Conservation (phyloP, 2,329 filamentous ascomycete genomes). For the Cercospora janseana region DNA sequence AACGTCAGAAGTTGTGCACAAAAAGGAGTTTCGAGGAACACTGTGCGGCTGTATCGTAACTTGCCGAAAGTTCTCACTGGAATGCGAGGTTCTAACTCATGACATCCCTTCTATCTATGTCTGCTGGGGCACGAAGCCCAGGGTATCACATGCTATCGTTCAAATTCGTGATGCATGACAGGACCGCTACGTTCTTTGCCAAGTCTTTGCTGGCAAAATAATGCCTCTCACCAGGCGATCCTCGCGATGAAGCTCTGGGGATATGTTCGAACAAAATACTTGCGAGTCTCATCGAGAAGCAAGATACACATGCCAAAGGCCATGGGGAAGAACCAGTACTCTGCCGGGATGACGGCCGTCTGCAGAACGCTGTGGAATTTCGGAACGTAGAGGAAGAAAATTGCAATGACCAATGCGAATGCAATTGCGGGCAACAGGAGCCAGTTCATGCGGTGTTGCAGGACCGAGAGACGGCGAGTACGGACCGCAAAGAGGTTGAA, state of each 20-base stretch:
- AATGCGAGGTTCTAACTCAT: no score
- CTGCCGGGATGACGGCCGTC: slow-evolving; percentile 64
- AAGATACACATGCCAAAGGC: slow-evolving; percentile 66
- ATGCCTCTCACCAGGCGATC: slow-evolving; percentile 58
- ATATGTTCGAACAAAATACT: slow-evolving; percentile 60
- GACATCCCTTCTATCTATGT: no score
- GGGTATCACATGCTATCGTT: background rate
- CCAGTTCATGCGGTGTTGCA: slow-evolving; percentile 72
- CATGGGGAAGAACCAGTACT: slow-evolving; percentile 75
- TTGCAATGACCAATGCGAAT: slow-evolving; percentile 66
- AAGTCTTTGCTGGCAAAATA: no score
- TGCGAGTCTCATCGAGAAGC: slow-evolving; percentile 65
- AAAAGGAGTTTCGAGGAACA: background rate
- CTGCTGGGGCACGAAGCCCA: no score
- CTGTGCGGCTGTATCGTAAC: no score
- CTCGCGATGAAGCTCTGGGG: slow-evolving; percentile 58
- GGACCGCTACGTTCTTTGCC: no score
- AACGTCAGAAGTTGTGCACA: no score
- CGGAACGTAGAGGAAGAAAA: slow-evolving; percentile 66
- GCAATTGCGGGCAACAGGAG: slow-evolving; percentile 68
- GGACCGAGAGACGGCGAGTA: slow-evolving; percentile 59
- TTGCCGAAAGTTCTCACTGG: no score
- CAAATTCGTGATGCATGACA: no score
- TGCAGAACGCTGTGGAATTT: slow-evolving; percentile 60
- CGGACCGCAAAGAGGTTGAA: slow-evolving; percentile 71